Conservation (phyloP, 148 eudicot genomes). For the Chenopodium album region DNA sequence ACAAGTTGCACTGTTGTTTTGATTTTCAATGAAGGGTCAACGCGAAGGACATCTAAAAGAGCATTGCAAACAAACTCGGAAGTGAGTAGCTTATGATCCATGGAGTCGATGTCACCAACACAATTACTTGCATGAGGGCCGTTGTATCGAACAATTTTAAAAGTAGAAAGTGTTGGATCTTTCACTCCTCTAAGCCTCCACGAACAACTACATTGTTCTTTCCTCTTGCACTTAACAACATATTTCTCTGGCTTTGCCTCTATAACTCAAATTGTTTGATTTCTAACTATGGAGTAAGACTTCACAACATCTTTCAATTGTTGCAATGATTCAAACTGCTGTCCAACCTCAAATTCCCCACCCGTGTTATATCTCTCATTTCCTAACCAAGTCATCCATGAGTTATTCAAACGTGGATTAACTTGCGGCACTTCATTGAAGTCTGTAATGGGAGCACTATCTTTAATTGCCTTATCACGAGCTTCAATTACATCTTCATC, state of each 20-base stretch:
- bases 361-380: background rate
- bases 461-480: no score
- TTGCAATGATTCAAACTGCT: background rate
- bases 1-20: background rate
- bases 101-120: background rate
- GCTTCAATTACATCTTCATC: no score
- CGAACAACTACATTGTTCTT: background rate
- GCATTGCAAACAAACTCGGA: background rate
- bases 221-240: background rate
- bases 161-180: background rate
- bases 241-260: background rate
- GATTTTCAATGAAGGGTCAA: background rate
- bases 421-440: no score
- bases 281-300: background rate
- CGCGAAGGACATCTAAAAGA: background rate
- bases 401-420: background rate
- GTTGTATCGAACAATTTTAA: background rate
- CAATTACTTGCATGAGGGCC: background rate
- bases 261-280: background rate
- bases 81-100: background rate
- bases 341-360: background rate
- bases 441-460: no score
- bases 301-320: background rate
- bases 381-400: background rate
- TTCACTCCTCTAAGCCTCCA: background rate